phyloP scores from a whole-genome alignment of 2,329 filamentous ascomycete genomes.

The Dactylonectria estremocensis region DNA sequence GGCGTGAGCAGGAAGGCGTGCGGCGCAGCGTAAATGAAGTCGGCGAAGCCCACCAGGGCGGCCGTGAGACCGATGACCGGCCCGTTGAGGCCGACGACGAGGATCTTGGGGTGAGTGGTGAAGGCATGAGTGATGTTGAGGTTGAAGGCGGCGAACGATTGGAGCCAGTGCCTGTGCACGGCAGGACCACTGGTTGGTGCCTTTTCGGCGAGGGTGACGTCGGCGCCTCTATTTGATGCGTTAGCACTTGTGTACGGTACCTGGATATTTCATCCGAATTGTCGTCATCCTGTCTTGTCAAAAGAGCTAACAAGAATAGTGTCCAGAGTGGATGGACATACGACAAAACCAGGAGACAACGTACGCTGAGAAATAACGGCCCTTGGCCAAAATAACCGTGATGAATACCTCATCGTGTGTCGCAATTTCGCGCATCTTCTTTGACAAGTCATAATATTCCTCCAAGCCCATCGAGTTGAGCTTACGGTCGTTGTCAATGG shows the following conservation, averaged over 20 bases:
- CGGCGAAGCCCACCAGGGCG: conserved; percentile 84
- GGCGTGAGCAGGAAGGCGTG: conserved; percentile 90
- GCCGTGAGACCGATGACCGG: conserved; percentile 91
- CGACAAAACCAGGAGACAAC: conserved; percentile 46
- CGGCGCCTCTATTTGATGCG: conserved; percentile 76
- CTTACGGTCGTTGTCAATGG: conserved; percentile 87
- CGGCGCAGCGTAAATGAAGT: conserved; percentile 92
- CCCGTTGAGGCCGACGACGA: conserved; percentile 92
- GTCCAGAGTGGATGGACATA: neutral
- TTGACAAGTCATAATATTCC: conserved; percentile 84
- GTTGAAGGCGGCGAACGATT: conserved; percentile 86
- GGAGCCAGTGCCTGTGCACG: conserved; percentile 71
- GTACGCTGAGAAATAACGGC: conserved; percentile 91
- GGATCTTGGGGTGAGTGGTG: conserved; percentile 94
- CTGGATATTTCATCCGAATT: neutral
- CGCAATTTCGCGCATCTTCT: conserved; percentile 83
- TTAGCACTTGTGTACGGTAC: conserved; percentile 17
- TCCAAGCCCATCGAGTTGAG: conserved; percentile 84
- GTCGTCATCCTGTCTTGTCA: neutral
- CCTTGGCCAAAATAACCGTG: conserved; percentile 87
- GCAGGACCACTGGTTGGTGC: conserved; percentile 57
- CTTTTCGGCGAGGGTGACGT: conserved; percentile 73
- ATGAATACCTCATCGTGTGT: conserved; percentile 84
- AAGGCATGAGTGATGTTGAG: conserved; percentile 92
- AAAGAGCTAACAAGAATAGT: neutral